Conservation (phyloP, 2,329 filamentous ascomycete species). For the Fusarium sp. region DNA sequence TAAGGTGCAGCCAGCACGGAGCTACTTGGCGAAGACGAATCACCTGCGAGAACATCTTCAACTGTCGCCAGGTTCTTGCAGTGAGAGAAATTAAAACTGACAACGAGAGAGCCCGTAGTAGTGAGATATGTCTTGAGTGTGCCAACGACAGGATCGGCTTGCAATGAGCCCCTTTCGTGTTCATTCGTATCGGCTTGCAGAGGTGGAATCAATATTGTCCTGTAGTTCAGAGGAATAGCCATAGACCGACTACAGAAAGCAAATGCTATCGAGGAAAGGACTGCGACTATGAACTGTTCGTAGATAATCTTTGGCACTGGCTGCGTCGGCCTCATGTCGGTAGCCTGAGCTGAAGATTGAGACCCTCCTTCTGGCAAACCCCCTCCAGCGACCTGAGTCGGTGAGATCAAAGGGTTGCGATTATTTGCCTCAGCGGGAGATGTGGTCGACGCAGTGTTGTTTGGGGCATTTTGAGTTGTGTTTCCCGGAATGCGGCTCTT, state of each 20-base stretch:
- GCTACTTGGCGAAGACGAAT: constrained; percentile 55
- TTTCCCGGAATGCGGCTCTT: constrained; percentile 56
- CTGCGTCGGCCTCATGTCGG: constrained; percentile 41
- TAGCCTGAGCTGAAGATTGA: constrained; percentile 46
- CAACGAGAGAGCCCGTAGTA: constrained; percentile 65
- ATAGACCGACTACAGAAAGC: constrained; percentile 61
- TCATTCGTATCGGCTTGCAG: constrained; percentile 23
- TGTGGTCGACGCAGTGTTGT: constrained; percentile 58
- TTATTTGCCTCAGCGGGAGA: constrained; percentile 55
- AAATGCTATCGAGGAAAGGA: constrained; percentile 62
- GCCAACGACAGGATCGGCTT: constrained; percentile 54
- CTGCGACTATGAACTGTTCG: constrained; percentile 66
- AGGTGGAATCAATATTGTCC: constrained; percentile 62
- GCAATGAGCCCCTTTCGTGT: constrained; percentile 29
- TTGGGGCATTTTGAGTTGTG: constrained; percentile 58
- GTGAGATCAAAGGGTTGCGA: constrained; percentile 41
- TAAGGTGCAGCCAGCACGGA: constrained; percentile 67
- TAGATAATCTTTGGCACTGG: constrained; percentile 58
- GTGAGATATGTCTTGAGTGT: constrained; percentile 67
- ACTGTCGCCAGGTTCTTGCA: constrained; percentile 61
- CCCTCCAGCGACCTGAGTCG: constrained; percentile 27
- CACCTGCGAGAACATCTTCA: constrained; percentile 57
- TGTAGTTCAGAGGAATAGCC: constrained; percentile 65
- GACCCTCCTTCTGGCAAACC: constrained; percentile 44
- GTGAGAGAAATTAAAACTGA: constrained; percentile 61